Conservation (phyloP, 768 basidiomycete genomes). For the Pleurotus tuber-regium region DNA sequence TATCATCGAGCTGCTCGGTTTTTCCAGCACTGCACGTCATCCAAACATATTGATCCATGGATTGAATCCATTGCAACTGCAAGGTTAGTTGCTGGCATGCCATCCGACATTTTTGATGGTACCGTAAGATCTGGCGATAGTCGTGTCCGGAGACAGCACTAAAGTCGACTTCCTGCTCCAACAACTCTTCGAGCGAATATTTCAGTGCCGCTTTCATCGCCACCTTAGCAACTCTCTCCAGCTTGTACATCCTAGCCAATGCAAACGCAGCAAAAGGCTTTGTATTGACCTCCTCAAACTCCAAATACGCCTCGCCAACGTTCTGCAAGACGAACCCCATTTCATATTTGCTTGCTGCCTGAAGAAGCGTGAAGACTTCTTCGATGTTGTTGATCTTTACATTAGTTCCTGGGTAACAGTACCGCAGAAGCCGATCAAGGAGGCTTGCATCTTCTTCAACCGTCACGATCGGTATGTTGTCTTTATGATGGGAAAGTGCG, state of each 20-base stretch:
- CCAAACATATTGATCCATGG: no score
- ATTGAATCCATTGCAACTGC: no score
- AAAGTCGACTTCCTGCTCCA: constrained; percentile 30
- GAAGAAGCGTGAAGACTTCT: constrained; percentile 31
- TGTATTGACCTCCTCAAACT: constrained; percentile 22
- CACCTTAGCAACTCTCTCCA: constrained; percentile 28
- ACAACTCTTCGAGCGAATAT: constrained; percentile 31
- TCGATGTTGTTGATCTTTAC: constrained; percentile 31
- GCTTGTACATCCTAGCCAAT: constrained; percentile 33
- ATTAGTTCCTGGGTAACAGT: constrained; percentile 33
- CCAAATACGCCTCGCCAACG: constrained; percentile 25
- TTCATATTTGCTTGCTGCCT: constrained; percentile 36
- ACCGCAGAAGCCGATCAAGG: constrained; percentile 23
- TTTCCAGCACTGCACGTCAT: no score
- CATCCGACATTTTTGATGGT: neutral
- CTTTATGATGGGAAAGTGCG: constrained; percentile 9
- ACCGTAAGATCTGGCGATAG: neutral
- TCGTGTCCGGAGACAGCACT: constrained; percentile 28
- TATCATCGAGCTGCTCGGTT: neutral
- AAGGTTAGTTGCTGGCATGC: no score
- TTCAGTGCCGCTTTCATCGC: constrained; percentile 34
- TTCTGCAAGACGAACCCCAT: constrained; percentile 30
- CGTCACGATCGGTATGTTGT: neutral
- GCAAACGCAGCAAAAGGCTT: constrained; percentile 37
- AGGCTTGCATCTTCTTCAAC: neutral